These are phyloP conservation scores for Penicillium sp. DNA, from an alignment of 2,329 filamentous ascomycete species.

Conservation along the genomic window DNA sequence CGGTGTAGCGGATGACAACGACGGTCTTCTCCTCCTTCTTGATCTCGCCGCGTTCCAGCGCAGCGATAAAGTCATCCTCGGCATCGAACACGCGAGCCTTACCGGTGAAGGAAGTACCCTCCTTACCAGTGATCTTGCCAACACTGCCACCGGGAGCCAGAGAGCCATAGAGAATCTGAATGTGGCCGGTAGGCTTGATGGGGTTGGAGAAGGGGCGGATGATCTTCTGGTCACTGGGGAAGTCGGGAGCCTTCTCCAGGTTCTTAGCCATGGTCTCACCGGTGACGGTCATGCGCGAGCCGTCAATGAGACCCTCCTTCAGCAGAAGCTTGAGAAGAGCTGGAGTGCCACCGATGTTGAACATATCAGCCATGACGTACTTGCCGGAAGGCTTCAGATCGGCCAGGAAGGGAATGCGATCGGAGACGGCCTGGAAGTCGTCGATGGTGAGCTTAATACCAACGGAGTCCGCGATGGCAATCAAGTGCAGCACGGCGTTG, in stretches of 20 bases:
- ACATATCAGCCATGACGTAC: slow-evolving; percentile 57
- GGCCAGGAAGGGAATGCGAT: slow-evolving; percentile 72
- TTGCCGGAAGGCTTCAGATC: slow-evolving; percentile 74
- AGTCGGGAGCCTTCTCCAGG: slow-evolving; percentile 55
- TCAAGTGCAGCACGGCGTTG: slow-evolving; percentile 78
- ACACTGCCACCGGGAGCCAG: slow-evolving; percentile 66
- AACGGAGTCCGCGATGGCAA: slow-evolving; percentile 76
- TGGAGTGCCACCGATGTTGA: slow-evolving; percentile 54
- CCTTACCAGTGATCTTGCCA: slow-evolving; percentile 73
- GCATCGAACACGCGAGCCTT: slow-evolving; percentile 66
- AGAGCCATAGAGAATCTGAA: slow-evolving; percentile 66
- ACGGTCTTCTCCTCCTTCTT: slow-evolving; percentile 73
- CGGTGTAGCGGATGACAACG: slow-evolving; percentile 69
- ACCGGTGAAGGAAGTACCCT: slow-evolving; percentile 62
- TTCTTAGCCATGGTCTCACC: slow-evolving; percentile 57
- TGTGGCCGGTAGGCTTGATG: slow-evolving; percentile 65
- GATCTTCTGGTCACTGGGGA: slow-evolving; percentile 65
- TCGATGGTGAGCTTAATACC: slow-evolving; percentile 78
- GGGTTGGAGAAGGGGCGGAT: slow-evolving; percentile 63
- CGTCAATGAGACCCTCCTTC: slow-evolving; percentile 55
- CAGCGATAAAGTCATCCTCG: slow-evolving; percentile 63
- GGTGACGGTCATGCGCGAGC: slow-evolving; percentile 57
- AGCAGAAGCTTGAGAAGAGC: slow-evolving; percentile 55
- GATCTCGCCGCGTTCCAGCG: slow-evolving; percentile 62
- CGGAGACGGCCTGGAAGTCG: slow-evolving; percentile 77